These are phyloP conservation scores for Populus simonii DNA, from an alignment of 345 rosid genomes.

Conservation along the genomic window DNA sequence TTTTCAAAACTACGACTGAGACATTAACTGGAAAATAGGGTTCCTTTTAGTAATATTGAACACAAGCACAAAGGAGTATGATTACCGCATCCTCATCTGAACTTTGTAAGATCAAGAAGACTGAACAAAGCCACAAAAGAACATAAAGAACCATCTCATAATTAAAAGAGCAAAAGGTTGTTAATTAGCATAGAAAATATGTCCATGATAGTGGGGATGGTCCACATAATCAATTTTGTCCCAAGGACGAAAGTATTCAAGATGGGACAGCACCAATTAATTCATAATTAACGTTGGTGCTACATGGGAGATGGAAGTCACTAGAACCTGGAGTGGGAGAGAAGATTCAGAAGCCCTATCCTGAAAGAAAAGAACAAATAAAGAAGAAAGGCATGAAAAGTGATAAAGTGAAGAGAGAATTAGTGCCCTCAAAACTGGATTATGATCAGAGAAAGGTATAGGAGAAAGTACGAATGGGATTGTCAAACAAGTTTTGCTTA, in stretches of 20 bases:
- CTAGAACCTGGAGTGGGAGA: constrained; percentile 10
- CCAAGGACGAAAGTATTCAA: not conserved
- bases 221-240: not conserved
- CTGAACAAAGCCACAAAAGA: not conserved
- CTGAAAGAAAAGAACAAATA: constrained; percentile 21
- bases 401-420: not conserved
- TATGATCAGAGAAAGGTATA: constrained; percentile 38
- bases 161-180: not conserved
- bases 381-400: constrained; percentile 14
- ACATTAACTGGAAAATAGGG: not conserved
- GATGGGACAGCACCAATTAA: not conserved
- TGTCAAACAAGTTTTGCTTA: constrained; percentile 16
- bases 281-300: not conserved
- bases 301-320: not conserved
- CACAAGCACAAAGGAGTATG: not conserved
- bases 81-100: not conserved
- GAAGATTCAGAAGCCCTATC: constrained; percentile 21
- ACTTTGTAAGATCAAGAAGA: not conserved
- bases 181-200: too few relatives aligned
- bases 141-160: not conserved
- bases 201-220: not conserved
- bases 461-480: constrained; percentile 4
- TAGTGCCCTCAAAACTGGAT: constrained; percentile 20
- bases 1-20: not conserved
- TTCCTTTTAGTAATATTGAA: not conserved